Evolutionary conservation across 164 flowering plant genomes (phyloP).

Genomic region (Protea cynaroides): DNA sequence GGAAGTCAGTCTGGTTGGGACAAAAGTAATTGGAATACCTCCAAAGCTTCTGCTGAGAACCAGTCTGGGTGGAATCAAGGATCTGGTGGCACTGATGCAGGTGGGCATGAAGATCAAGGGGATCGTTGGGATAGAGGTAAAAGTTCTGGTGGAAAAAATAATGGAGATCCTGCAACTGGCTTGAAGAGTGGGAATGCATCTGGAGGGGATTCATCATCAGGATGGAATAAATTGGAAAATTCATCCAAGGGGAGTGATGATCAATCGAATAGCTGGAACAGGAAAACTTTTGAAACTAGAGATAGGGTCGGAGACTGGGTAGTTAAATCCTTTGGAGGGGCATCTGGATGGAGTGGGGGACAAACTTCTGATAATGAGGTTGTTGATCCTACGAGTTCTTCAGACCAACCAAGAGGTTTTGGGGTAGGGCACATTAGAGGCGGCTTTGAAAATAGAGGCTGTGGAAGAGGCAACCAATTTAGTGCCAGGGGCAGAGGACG

Average conservation of each 20-base stretch:
- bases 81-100: conserved; percentile 1
- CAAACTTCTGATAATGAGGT: no score
- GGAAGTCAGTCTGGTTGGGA: not conserved
- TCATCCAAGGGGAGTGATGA: conserved; percentile 18
- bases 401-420: no score
- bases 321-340: no score
- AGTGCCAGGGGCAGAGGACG: conserved; percentile 22
- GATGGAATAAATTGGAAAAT: no score
- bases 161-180: no score
- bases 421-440: conserved; percentile 26
- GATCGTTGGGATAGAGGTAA: conserved; percentile 29
- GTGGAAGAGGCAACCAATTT: conserved; percentile 28
- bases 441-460: conserved; percentile 31
- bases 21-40: not conserved
- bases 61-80: conserved; percentile 1
- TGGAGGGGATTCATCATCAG: no score
- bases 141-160: conserved; percentile 15
- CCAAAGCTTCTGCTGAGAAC: not conserved
- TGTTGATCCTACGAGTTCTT: no score
- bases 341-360: no score
- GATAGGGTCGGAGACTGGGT: no score
- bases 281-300: no score
- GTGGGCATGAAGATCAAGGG: conserved; percentile 7
- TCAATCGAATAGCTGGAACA: conserved; percentile 24
- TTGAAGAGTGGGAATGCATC: no score